phyloP scores from a whole-genome alignment of 768 basidiomycete genomes.

The Lenzites betulinus region DNA sequence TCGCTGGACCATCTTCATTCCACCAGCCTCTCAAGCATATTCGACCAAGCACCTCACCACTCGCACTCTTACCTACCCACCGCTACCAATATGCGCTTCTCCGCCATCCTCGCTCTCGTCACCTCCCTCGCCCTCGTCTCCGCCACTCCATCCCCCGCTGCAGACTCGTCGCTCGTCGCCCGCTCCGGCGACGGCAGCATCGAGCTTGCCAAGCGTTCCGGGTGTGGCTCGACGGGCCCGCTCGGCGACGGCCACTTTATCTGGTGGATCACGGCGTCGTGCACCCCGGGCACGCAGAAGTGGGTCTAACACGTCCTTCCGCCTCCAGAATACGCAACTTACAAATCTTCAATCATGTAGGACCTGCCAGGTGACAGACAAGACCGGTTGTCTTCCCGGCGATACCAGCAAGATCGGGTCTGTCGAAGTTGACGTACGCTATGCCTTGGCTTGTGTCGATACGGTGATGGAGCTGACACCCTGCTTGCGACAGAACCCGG shows the following conservation, averaged over 20 bases:
- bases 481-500: not conserved
- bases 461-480: no score
- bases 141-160: not conserved
- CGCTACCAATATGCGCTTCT: slow-evolving; percentile 2
- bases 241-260: slow-evolving; percentile 7
- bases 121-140: slow-evolving; percentile 1
- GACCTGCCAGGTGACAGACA: slow-evolving; percentile 10
- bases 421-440: slow-evolving; percentile 9
- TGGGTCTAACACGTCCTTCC: not conserved
- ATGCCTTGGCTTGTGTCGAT: no score
- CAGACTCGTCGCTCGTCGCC: not conserved
- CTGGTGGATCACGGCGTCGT: slow-evolving; percentile 1
- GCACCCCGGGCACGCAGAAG: slow-evolving; percentile 2
- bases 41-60: not conserved
- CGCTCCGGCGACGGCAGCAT: slow-evolving; percentile 2
- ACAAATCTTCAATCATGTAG: not conserved
- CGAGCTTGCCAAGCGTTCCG: slow-evolving; percentile 1
- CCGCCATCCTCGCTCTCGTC: slow-evolving; percentile 7
- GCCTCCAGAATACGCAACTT: no score
- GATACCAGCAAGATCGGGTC: slow-evolving; percentile 6
- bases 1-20: not conserved
- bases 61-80: not conserved
- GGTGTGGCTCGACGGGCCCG: slow-evolving; percentile 9
- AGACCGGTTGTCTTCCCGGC: slow-evolving; percentile 7
- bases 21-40: not conserved